phyloP scores from a whole-genome alignment of 805 yeast genomes.

The Kregervanrija delftensis region DNA sequence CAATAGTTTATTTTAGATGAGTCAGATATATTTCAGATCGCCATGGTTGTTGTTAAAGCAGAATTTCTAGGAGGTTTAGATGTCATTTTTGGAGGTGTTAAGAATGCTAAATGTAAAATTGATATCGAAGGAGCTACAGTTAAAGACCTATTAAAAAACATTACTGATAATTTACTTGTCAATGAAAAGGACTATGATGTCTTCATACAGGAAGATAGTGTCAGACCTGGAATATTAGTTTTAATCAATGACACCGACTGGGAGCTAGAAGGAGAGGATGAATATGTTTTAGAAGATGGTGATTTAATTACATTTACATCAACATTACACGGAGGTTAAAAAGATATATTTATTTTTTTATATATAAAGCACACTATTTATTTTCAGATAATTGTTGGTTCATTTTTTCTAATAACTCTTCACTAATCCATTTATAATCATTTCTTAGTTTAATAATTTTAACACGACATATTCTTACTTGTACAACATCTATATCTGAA shows the following conservation, averaged over 20 bases:
- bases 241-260: conserved; percentile 92
- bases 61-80: conserved; percentile 77
- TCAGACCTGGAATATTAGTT: conserved; percentile 89
- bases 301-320: conserved; percentile 85
- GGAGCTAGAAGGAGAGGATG: conserved; percentile 90
- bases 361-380: background rate
- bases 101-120: conserved; percentile 44
- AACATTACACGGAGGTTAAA: conserved; percentile 88
- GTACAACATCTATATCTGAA: conserved; percentile 71
- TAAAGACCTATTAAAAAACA: conserved; percentile 48
- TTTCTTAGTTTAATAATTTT: conserved; percentile 63
- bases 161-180: conserved; percentile 47
- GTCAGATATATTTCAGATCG: background rate
- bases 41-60: conserved; percentile 31
- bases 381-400: conserved; percentile 26
- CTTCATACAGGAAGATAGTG: conserved; percentile 73
- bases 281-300: conserved; percentile 64
- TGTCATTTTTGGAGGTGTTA: conserved; percentile 56
- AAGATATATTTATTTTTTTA: background rate
- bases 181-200: conserved; percentile 62
- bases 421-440: conserved; percentile 50
- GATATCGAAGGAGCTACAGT: conserved; percentile 29
- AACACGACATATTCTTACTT: conserved; percentile 53
- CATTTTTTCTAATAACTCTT: conserved; percentile 39
- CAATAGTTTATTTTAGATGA: background rate